phyloP scores from a whole-genome alignment of 2,329 filamentous ascomycete species.

The Passalora sequoiae region DNA sequence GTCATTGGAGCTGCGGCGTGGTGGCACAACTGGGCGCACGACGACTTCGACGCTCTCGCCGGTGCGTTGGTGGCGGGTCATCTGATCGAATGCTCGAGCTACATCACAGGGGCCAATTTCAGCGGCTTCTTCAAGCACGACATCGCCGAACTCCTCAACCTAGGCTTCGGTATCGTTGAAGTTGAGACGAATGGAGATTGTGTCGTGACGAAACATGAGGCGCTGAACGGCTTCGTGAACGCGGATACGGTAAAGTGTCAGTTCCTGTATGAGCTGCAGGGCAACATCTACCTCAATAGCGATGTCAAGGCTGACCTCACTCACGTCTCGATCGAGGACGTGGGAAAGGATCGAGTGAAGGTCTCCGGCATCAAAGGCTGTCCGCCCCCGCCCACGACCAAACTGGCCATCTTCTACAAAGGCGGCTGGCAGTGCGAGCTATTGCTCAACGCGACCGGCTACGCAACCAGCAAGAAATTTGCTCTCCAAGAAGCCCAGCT shows the following conservation, averaged over 20 bases:
- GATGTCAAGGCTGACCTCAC: conserved; percentile 50
- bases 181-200: conserved; percentile 31
- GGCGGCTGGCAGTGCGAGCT: conserved; percentile 43
- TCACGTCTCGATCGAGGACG: conserved; percentile 46
- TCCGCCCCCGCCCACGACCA: conserved; percentile 47
- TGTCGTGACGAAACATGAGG: conserved; percentile 32
- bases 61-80: conserved; percentile 38
- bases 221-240: conserved; percentile 33
- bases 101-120: conserved; percentile 39
- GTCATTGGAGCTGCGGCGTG: conserved; percentile 37
- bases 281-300: conserved; percentile 51
- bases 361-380: conserved; percentile 41
- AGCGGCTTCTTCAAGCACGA: conserved; percentile 37
- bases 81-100: conserved; percentile 39
- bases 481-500: too few species aligned
- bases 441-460: conserved; percentile 39
- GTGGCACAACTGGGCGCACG: conserved; percentile 40
- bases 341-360: conserved; percentile 44
- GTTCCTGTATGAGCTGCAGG: conserved; percentile 51
- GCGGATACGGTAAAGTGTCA: conserved; percentile 49
- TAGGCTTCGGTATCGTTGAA: conserved; percentile 30
- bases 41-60: conserved; percentile 35
- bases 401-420: conserved; percentile 42
- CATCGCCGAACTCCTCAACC: conserved; percentile 31
- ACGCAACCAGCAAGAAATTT: conserved; percentile 42